Base-by-base conservation (phyloP, 2,329 filamentous ascomycete species). In the Exophiala bonariae region DNA sequence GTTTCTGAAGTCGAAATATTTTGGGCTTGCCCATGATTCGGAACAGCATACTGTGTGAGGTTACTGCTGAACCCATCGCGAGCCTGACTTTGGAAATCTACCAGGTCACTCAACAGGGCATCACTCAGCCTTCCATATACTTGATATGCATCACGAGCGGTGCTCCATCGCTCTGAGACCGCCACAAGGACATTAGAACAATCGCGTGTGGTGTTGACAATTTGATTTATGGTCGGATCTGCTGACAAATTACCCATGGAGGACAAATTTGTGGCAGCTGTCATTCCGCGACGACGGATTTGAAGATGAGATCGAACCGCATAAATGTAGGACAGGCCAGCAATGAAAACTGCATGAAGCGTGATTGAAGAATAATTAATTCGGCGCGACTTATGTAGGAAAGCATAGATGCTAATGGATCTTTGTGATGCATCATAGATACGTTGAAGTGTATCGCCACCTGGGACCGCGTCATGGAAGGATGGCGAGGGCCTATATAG, bases 321-420 rank as follows among this genome's bases (percentile, higher is more conserved):
- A 31, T 74, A 75, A 2, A 75, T 65, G 39, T 72, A 75, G 0
- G 70, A 69, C 0, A 73, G 49, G 0, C 73, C 73, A 0, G 73
- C 73, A 47, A 75, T 67, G 54, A 77, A 77, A 1, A 76, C 65
- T 1, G 70, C 65, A 40, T 77, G 74, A 47, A 77, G 65, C 0
- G 74, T 74, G 19, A 77, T 69, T 73, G 74, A 77, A 17, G 45
- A 42, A 19, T 70, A 76, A 53, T 76, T 77, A 46, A 77, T 70
- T 36, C 69, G 69, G 3, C 71, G 62, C 0, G 69, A 71, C 5
- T 67, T 66, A 39, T 75, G 71, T 0, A 77, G 55, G 14, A 64
- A 66, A 1, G 73, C 65, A 41, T 77, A 77, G 0, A 73, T 57
- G 2, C 59, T 63, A 34, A 77, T 73, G 0, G 69, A 59, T 14